These are phyloP conservation scores for Apiotrichum akiyoshidainum DNA, from an alignment of 1,284 basidiomycete species.

Conservation along the genomic window DNA sequence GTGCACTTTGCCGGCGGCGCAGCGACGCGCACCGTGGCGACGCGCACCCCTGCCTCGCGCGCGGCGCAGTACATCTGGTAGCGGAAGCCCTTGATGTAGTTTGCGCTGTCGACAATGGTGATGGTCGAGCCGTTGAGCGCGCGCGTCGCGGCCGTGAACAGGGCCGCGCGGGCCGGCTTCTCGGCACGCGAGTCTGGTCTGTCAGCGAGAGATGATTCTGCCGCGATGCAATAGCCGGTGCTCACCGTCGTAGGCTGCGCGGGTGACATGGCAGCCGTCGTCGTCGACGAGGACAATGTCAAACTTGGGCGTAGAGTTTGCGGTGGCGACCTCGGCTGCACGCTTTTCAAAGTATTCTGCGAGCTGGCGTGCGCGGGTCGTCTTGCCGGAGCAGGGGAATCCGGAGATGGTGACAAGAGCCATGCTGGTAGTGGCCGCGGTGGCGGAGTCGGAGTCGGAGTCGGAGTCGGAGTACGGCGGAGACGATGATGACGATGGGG, in stretches of 20 bases:
- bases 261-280: constrained; percentile 63
- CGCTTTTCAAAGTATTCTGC: constrained; percentile 60
- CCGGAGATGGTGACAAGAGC: constrained; percentile 92
- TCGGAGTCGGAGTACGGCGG: neutral
- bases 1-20: constrained; percentile 73
- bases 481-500: neutral
- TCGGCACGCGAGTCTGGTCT: constrained; percentile 72
- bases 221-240: too few species aligned
- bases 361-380: constrained; percentile 67
- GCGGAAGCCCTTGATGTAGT: constrained; percentile 95
- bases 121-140: constrained; percentile 69
- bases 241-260: constrained; percentile 72
- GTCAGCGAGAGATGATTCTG: constrained; percentile 11
- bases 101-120: constrained; percentile 83
- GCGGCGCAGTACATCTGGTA: constrained; percentile 98
- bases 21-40: constrained; percentile 81
- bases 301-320: constrained; percentile 52
- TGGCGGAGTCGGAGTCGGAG: neutral
- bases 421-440: constrained; percentile 64
- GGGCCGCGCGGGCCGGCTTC: constrained; percentile 79
- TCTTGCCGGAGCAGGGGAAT: constrained; percentile 83
- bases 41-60: constrained; percentile 76
- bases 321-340: constrained; percentile 52
- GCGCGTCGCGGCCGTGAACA: constrained; percentile 83
- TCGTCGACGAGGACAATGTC: constrained; percentile 74